A percentile compares a stretch with the other conserved stretches of the same genome.
These are phyloP conservation scores for Rubroshorea leprosula DNA, from an alignment of 345 rosid genomes.

Conservation along the genomic window DNA sequence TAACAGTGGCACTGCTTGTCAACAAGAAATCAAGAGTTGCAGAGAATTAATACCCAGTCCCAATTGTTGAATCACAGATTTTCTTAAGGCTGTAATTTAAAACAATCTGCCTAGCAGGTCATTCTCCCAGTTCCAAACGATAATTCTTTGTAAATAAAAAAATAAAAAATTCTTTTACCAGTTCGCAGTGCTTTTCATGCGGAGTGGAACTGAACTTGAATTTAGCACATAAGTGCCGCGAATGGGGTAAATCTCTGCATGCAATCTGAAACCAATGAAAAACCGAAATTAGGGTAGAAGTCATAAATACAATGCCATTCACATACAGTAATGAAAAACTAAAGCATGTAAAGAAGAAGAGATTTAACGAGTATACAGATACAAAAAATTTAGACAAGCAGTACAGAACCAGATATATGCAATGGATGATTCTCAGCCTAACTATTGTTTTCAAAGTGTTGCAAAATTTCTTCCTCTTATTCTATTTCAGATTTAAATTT, in stretches of 20 bases:
- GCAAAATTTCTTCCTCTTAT: not conserved
- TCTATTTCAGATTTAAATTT: not conserved
- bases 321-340: not conserved
- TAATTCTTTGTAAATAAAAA: not conserved
- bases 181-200: slow-evolving; percentile 51
- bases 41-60: not conserved
- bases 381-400: too few relatives aligned
- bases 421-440: not conserved
- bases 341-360: not conserved
- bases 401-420: too few relatives aligned
- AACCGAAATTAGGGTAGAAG: not conserved
- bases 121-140: not conserved
- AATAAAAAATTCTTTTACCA: slow-evolving; percentile 43
- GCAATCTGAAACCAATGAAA: slow-evolving; percentile 56
- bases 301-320: slow-evolving; percentile 2
- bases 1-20: slow-evolving; percentile 78
- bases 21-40: not conserved
- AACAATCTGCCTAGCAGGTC: too few relatives aligned
- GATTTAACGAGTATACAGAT: too few relatives aligned
- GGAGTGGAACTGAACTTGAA: slow-evolving; percentile 53
- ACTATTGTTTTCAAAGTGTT: not conserved
- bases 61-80: not conserved
- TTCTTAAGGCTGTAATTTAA: not conserved
- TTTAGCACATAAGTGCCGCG: slow-evolving; percentile 69
- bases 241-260: slow-evolving; percentile 87